These are phyloP conservation scores for Hericium erinaceus DNA, from an alignment of 768 basidiomycete species.

Conservation along the genomic window DNA sequence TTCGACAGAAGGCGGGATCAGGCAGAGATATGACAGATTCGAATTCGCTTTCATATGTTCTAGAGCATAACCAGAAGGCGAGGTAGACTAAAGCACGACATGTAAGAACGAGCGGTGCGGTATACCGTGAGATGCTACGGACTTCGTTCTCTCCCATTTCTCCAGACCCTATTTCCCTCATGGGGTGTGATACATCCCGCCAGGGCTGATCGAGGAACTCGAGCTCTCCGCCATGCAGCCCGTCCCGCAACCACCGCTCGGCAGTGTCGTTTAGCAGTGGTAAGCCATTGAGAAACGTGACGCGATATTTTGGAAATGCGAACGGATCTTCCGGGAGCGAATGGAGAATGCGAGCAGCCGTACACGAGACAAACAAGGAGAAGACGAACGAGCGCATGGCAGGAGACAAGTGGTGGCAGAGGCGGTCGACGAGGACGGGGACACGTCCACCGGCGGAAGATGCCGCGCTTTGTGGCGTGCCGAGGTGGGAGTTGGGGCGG, in stretches of 20 bases:
- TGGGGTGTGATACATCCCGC: slow-evolving; percentile 32
- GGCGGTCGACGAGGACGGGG: not conserved
- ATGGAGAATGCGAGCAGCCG: slow-evolving; percentile 32
- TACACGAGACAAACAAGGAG: slow-evolving; percentile 1
- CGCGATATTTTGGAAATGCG: slow-evolving; percentile 75
- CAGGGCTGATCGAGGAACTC: slow-evolving; percentile 70
- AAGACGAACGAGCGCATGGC: not conserved
- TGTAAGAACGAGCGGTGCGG: not conserved
- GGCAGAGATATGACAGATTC: slow-evolving; percentile 62
- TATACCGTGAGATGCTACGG: slow-evolving; percentile 1
- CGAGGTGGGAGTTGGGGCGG: slow-evolving; percentile 10
- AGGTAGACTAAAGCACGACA: not conserved
- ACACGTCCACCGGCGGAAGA: slow-evolving; percentile 11
- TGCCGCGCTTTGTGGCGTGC: slow-evolving; percentile 16
- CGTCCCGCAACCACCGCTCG: slow-evolving; percentile 61
- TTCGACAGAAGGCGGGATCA: slow-evolving; percentile 60
- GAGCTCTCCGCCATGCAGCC: slow-evolving; percentile 62
- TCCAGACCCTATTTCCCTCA: slow-evolving; percentile 54
- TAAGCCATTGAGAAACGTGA: slow-evolving; percentile 71
- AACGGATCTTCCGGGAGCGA: slow-evolving; percentile 72
- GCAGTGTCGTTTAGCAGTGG: slow-evolving; percentile 69
- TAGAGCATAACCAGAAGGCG: slow-evolving; percentile 37
- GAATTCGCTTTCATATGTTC: slow-evolving; percentile 71
- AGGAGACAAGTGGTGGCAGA: not conserved
- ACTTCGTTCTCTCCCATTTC: slow-evolving; percentile 25